Evolutionary conservation across 2,329 filamentous ascomycete species (phyloP).

Genomic region (Ophiostoma ips): DNA sequence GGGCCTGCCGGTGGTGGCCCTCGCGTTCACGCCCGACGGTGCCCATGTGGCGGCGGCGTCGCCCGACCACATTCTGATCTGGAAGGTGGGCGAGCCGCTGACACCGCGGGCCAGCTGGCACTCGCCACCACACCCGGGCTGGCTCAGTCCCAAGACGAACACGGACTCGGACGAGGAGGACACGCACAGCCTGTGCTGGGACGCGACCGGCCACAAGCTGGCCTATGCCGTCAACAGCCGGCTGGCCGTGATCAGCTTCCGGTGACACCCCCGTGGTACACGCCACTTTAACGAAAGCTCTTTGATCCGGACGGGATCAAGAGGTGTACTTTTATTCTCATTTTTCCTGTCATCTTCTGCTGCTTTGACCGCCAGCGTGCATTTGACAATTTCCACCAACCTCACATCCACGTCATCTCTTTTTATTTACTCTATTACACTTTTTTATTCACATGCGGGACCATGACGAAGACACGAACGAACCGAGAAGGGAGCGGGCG

Average conservation of each 20-base stretch:
- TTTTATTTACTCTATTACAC: neutral
- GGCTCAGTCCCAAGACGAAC: conserved; percentile 42
- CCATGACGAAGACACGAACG: conserved; percentile 13
- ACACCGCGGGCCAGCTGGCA: conserved; percentile 49
- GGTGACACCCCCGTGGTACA: conserved; percentile 3
- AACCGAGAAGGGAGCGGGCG: conserved; percentile 7
- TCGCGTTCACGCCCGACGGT: conserved; percentile 50
- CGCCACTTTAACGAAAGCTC: too few species aligned
- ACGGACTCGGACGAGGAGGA: conserved; percentile 44
- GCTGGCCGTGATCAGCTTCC: conserved; percentile 16
- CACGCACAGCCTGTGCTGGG: conserved; percentile 48
- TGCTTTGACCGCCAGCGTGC: too few species aligned
- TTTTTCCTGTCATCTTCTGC: too few species aligned
- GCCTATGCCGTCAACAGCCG: conserved; percentile 48
- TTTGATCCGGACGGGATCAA: too few species aligned
- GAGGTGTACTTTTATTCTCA: too few species aligned
- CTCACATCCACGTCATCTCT: neutral
- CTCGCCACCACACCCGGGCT: conserved; percentile 36
- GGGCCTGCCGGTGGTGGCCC: conserved; percentile 38
- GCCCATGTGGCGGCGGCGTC: conserved; percentile 50
- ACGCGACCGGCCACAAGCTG: conserved; percentile 45
- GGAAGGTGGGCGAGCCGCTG: conserved; percentile 46
- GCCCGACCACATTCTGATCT: conserved; percentile 44
- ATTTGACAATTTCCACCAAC: too few species aligned
- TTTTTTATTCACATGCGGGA: conserved; percentile 5